These are phyloP conservation scores for Saccharomycopsis sp. DNA, from an alignment of 805 yeast species.

Conservation along the genomic window DNA sequence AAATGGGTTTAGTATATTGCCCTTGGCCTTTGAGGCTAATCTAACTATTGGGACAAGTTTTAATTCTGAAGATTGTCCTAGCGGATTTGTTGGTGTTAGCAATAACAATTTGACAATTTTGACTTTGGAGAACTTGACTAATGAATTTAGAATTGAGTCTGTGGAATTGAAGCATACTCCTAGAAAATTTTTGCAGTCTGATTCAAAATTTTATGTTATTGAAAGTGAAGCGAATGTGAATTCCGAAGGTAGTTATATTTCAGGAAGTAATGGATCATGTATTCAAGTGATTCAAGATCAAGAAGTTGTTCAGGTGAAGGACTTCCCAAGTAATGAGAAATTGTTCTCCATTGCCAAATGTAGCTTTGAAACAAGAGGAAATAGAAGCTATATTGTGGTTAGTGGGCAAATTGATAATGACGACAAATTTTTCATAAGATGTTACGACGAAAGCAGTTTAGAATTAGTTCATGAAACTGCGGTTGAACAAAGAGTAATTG, in stretches of 20 bases:
- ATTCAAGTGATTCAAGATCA: constrained; percentile 37
- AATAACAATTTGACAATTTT: constrained; percentile 48
- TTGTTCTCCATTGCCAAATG: constrained; percentile 28
- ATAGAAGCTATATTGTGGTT: constrained; percentile 1
- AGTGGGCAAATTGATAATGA: not conserved
- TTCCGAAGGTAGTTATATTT: constrained; percentile 12
- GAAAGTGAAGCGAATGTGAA: constrained; percentile 37
- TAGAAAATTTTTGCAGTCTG: constrained; percentile 32
- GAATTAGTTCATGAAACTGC: constrained; percentile 54
- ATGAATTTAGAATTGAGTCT: constrained; percentile 31
- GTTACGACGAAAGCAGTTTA: constrained; percentile 32
- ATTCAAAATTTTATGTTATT: constrained; percentile 32
- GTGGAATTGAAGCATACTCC: constrained; percentile 47
- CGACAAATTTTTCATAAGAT: constrained; percentile 29
- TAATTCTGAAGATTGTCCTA: constrained; percentile 52
- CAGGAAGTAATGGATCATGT: constrained; percentile 44
- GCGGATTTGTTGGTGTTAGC: constrained; percentile 59
- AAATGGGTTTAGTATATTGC: constrained; percentile 15
- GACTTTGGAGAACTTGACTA: constrained; percentile 37
- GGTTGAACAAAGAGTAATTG: constrained; percentile 39
- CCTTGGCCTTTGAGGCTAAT: constrained; percentile 11
- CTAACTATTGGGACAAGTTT: constrained; percentile 46
- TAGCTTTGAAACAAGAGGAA: constrained; percentile 25
- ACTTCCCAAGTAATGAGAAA: constrained; percentile 25
- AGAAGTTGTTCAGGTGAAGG: constrained; percentile 31